phyloP scores from a whole-genome alignment of 169 alveolate species.

The Theileria orientalis region DNA sequence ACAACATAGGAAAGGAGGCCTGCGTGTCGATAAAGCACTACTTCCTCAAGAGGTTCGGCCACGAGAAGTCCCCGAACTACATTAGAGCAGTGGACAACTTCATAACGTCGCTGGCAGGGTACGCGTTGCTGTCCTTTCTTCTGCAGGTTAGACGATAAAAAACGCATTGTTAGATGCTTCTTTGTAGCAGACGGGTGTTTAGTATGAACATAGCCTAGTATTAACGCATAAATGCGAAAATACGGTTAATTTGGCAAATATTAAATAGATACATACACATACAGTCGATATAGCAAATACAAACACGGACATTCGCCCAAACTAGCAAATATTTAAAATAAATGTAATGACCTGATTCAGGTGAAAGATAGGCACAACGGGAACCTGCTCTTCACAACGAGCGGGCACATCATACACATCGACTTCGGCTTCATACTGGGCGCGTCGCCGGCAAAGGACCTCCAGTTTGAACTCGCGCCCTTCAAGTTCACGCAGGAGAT shows the following conservation, averaged over 20 bases:
- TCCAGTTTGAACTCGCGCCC: constrained; percentile 94
- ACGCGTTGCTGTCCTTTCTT: constrained; percentile 86
- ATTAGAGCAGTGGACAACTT: constrained; percentile 89
- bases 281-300: too few species aligned
- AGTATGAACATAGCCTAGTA: too few species aligned
- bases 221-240: too few species aligned
- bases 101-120: constrained; percentile 91
- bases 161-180: too few species aligned
- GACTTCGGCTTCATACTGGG: constrained; percentile 97
- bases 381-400: constrained; percentile 88
- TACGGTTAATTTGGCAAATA: too few species aligned
- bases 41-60: constrained; percentile 56
- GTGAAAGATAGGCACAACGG: constrained; percentile 94
- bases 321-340: too few species aligned
- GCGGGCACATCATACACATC: constrained; percentile 94
- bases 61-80: constrained; percentile 27
- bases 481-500: constrained; percentile 95
- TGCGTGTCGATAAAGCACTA: constrained; percentile 67
- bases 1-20: constrained; percentile 78
- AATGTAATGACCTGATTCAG: background rate
- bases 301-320: too few species aligned
- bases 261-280: too few species aligned
- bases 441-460: constrained; percentile 93
- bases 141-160: constrained; percentile 36
- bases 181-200: too few species aligned